A percentile compares a stretch with the other conserved stretches of the same genome.
Conservation (phyloP, 768 basidiomycete genomes). For the Gloeophyllum trabeum region DNA sequence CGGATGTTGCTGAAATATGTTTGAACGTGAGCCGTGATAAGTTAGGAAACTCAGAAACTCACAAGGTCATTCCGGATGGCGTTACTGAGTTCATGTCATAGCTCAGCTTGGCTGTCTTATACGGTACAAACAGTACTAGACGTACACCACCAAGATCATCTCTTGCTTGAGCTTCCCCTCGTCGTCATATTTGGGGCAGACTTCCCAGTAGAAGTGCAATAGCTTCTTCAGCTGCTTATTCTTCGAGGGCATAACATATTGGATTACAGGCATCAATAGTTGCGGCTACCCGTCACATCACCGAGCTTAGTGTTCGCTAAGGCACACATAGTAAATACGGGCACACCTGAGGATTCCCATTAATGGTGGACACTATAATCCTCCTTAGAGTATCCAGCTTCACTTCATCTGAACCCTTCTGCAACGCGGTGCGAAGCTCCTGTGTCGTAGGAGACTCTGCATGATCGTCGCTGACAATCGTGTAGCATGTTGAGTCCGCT, state of each 20-base stretch:
- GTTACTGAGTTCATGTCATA: constrained; percentile 41
- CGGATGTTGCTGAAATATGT: constrained; percentile 75
- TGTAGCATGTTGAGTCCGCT: constrained; percentile 63
- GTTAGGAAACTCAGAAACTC: constrained; percentile 17
- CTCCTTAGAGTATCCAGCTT: constrained; percentile 92
- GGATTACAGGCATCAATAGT: constrained; percentile 96
- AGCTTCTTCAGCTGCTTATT: constrained; percentile 97
- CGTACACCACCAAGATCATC: constrained; percentile 98
- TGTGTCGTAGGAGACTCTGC: constrained; percentile 69
- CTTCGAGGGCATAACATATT: constrained; percentile 91
- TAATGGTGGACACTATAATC: constrained; percentile 89
- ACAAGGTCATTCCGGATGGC: constrained; percentile 97
- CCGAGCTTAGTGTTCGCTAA: not conserved
- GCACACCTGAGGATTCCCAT: constrained; percentile 87
- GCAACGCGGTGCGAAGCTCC: constrained; percentile 72
- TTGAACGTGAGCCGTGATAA: constrained; percentile 1
- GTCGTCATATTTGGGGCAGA: constrained; percentile 96
- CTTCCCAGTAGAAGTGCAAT: constrained; percentile 93
- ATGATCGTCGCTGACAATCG: constrained; percentile 63
- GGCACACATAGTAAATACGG: constrained; percentile 2
- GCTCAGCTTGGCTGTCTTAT: constrained; percentile 6
- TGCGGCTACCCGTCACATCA: constrained; percentile 67
- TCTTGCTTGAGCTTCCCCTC: constrained; percentile 97
- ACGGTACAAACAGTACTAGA: too few species aligned
- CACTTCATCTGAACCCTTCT: constrained; percentile 95